Base-by-base conservation (phyloP, 305 asterid species). In the Fraxinus floribunda region DNA sequence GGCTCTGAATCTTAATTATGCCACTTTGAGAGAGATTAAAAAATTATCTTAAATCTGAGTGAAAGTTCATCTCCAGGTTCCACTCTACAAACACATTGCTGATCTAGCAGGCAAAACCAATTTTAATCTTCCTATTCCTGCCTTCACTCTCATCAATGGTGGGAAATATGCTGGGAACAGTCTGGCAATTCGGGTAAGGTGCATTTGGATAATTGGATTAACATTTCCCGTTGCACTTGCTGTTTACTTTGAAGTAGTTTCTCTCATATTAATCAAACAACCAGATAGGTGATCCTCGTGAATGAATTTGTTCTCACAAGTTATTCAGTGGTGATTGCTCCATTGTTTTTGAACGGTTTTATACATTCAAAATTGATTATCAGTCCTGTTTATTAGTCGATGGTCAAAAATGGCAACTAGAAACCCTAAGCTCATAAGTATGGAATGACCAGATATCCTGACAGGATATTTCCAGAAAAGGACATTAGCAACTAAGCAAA, bases 31-130 rank as follows among this genome's bases (percentile, higher is more conserved):
- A 29, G 30, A 29, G 30, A 29, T 29, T 29, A 29, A 29, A 29
- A 29, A 29, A 29, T 29, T 29, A 29, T 29, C 30, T 29, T 29
- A 29, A 29, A 29, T 29, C 80, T 60, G 38, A 30, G 39, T 79
- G 76, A 32, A 72, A 83, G 83, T 76, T 80, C 79, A 57, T 76
- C 55, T 88, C 81, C 90, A 97, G 99, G 95, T 97, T 88, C 92
- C 99, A 77, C 91, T 97, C 79, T 92, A 94, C 97, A 94, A 92
- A 85, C 98, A 97, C 88, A 91, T 97, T 85, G 97, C 98, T 84
- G 98, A 94, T 88, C 96, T 97, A 83, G 92, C 98, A 81, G 98
- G 99, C n/a, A 93, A 88, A 87, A 89, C 94, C 13, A 83, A 78
- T 30, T 88, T 85, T 68, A 87, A 80, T 88, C 91, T 97, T 88